Evolutionary conservation across 139 green algal genomes (phyloP).

Genomic region (Micromonas pusilla): DNA sequence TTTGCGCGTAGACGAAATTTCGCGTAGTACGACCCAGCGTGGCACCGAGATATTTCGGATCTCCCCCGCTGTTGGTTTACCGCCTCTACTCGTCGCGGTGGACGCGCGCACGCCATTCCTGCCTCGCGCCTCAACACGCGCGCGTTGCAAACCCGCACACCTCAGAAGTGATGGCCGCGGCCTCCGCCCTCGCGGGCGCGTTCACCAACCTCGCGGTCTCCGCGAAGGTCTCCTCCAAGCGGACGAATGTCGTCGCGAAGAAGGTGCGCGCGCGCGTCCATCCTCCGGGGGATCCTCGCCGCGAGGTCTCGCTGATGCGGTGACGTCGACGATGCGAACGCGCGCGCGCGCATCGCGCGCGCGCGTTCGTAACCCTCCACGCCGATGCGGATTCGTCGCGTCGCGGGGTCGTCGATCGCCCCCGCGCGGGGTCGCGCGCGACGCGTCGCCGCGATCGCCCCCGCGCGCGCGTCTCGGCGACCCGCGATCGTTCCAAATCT

Average conservation of each 20-base stretch:
- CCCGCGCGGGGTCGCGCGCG: too few relatives aligned
- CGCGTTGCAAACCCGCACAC: neutral
- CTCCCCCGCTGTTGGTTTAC: too few relatives aligned
- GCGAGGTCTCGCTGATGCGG: too few relatives aligned
- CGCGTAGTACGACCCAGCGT: too few relatives aligned
- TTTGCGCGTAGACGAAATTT: too few relatives aligned
- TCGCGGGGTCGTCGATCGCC: neutral
- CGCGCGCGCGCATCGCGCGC: neutral
- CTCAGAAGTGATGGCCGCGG: neutral
- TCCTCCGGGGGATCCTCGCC: too few relatives aligned
- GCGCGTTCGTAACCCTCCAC: neutral
- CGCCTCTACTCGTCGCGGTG: neutral
- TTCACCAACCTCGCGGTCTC: neutral
- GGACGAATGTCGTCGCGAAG: neutral
- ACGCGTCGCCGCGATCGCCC: too few relatives aligned
- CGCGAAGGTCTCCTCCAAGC: neutral
- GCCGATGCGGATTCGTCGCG: neutral
- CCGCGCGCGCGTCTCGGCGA: too few relatives aligned
- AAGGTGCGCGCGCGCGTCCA: too few relatives aligned
- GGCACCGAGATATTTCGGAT: too few relatives aligned
- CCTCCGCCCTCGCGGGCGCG: neutral
- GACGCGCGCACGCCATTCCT: too few relatives aligned
- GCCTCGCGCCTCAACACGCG: neutral
- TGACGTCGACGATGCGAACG: neutral
- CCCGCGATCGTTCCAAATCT: too few relatives aligned